A percentile compares a stretch with the other conserved stretches of the same genome.
Evolutionary conservation across 768 basidiomycete genomes (phyloP).

Genomic region (Panus rudis): DNA sequence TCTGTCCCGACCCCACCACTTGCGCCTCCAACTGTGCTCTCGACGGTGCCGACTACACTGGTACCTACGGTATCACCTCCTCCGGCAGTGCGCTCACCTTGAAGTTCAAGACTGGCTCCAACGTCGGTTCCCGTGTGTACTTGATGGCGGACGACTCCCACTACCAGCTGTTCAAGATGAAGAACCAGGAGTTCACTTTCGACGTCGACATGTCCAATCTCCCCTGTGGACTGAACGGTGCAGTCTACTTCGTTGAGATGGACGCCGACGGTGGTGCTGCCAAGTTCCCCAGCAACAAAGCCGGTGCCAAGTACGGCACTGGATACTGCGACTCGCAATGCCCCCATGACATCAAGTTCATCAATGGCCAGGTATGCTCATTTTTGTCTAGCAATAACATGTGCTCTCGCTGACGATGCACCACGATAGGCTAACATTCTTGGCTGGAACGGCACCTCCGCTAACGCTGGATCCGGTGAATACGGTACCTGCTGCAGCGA

Average conservation of each 20-base stretch:
- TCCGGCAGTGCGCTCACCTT: constrained; percentile 18
- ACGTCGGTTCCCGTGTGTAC: constrained; percentile 32
- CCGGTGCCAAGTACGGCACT: constrained; percentile 39
- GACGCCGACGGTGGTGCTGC: constrained; percentile 43
- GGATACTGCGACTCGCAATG: constrained; percentile 57
- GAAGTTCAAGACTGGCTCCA: constrained; percentile 20
- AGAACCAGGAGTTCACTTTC: constrained; percentile 36
- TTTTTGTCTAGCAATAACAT: not conserved
- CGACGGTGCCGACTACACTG: constrained; percentile 24
- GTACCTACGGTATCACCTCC: constrained; percentile 23
- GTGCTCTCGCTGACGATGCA: not conserved
- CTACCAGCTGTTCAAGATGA: constrained; percentile 40
- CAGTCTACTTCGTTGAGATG: constrained; percentile 51
- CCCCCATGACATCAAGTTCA: constrained; percentile 48
- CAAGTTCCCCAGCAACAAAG: constrained; percentile 41
- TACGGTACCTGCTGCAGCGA: constrained; percentile 48
- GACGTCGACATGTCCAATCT: constrained; percentile 42
- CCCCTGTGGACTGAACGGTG: constrained; percentile 46
- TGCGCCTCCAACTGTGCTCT: constrained; percentile 30
- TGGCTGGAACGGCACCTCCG: constrained; percentile 35
- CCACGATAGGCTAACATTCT: constrained; percentile 37
- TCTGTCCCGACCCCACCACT: constrained; percentile 39
- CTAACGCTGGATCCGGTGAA: constrained; percentile 39
- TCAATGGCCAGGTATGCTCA: constrained; percentile 37
- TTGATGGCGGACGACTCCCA: constrained; percentile 35